These are phyloP conservation scores for Phlebiopsis flavidoalba DNA, from an alignment of 768 basidiomycete species.

Conservation along the genomic window DNA sequence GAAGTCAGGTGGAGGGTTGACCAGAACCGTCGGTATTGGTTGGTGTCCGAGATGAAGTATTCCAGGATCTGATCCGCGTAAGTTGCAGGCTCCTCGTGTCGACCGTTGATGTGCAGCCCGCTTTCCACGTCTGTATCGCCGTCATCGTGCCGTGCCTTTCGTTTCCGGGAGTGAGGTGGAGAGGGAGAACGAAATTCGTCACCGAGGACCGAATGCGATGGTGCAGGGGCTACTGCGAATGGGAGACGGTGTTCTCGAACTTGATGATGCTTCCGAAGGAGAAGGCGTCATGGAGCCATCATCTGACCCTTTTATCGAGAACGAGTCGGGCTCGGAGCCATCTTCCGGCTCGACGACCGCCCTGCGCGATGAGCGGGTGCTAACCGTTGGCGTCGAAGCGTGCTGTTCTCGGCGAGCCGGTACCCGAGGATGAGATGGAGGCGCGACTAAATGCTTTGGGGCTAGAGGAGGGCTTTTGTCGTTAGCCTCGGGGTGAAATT, in stretches of 20 bases:
- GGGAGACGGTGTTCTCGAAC: constrained; percentile 92
- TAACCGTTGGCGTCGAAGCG: constrained; percentile 28
- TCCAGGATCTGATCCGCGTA: constrained; percentile 96
- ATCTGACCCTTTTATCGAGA: constrained; percentile 73
- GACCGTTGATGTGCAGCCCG: constrained; percentile 39
- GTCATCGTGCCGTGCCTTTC: constrained; percentile 40
- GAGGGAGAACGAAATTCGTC: constrained; percentile 32
- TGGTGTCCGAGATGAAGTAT: constrained; percentile 97
- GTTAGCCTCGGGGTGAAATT: constrained; percentile 84
- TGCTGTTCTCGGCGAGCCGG: constrained; percentile 36
- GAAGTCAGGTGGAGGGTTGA: constrained; percentile 84
- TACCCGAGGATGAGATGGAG: constrained; percentile 47
- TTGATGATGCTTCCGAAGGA: constrained; percentile 78
- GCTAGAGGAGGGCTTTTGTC: constrained; percentile 79
- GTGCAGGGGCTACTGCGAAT: constrained; percentile 57
- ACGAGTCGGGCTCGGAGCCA: constrained; percentile 56
- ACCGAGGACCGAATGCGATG: constrained; percentile 35
- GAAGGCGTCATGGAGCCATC: constrained; percentile 90
- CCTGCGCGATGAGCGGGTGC: constrained; percentile 60
- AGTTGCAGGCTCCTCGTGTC: constrained; percentile 46
- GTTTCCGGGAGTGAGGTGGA: constrained; percentile 38
- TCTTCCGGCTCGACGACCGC: constrained; percentile 42
- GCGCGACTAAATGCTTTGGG: constrained; percentile 85
- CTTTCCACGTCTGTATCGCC: constrained; percentile 42
- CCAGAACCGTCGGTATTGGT: constrained; percentile 85